Base-by-base conservation (phyloP, 2,329 filamentous ascomycete species). In the Pestalotiopsis sp. region DNA sequence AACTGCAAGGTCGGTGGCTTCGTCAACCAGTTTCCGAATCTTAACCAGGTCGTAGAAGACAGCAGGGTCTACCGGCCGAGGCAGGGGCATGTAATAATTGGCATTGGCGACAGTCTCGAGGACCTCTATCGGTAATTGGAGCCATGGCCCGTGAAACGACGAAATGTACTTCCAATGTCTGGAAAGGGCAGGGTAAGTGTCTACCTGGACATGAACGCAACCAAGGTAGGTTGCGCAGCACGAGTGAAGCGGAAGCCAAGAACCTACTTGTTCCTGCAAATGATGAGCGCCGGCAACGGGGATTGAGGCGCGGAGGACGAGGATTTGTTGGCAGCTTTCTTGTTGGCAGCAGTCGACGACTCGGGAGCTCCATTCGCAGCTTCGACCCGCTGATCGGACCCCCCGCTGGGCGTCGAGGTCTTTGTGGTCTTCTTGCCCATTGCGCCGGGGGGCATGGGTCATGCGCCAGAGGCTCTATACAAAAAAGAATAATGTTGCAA, bases 161-260 rank as follows among this genome's bases (percentile, higher is more conserved):
- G 92, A 94, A 69, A 96, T 94, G 79, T 94, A 93, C 72, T 90
- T 88, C 93, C 93, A 95, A 82, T 95, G 92, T 79, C 93, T 95
- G 66, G 41, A 64, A 9, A 14, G 14, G 17, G 66, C 59, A 61
- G 17, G 49, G 64, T 68, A n/a, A 58, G 49, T 27, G 64, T 61
- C 64, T 27, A 31, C 39, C 13, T 13, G 13, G 20, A 11, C 6
- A 45, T 25, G 20, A 20, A 56, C 39, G 36, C 20, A 25, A 38
- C 12, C 9, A 52, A 14, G 14, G 52, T 36, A 67, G 68, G 38
- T 58, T n/a, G 25, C 57, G 49, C 20, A 70, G 70, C 75, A 60
- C 61, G 64, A 20, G 23, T 7, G 14, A 52, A 9, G 45, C 6
- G 45, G 20, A n/a, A 52, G 45, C 4, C 23, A 20, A 57, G 11